Percentiles rank a stretch among this genome's conserved stretches.
These are phyloP conservation scores for Candida sojae DNA, from an alignment of 1,139 yeast species.

Conservation along the genomic window DNA sequence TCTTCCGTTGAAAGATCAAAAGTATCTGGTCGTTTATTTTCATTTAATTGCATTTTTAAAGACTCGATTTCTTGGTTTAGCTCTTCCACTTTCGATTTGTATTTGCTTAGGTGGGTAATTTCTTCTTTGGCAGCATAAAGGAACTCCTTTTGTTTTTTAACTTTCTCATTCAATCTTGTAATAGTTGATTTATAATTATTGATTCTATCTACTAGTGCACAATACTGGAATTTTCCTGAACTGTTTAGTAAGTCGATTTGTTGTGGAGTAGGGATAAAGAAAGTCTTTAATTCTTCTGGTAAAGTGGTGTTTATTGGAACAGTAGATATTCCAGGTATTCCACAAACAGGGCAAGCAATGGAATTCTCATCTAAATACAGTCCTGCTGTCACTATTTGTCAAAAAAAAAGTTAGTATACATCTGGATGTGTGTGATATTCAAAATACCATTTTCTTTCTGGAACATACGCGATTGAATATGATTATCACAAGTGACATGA, in stretches of 20 bases:
- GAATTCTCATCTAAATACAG: not conserved
- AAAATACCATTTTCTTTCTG: too few species aligned
- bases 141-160: conserved; percentile 15
- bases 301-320: conserved; percentile 14
- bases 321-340: conserved; percentile 13
- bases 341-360: conserved; percentile 17
- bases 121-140: conserved; percentile 21
- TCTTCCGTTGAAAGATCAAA: conserved; percentile 9
- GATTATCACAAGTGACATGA: conserved; percentile 23
- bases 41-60: conserved; percentile 7
- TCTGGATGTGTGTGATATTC: not conserved
- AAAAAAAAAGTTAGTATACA: not conserved
- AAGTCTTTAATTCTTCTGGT: conserved; percentile 16
- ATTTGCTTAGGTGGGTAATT: conserved; percentile 14
- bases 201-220: conserved; percentile 15
- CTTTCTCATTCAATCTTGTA: conserved; percentile 13
- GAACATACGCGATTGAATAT: conserved; percentile 17
- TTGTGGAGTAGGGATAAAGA: conserved; percentile 18
- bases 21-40: conserved; percentile 8
- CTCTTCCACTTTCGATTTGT: conserved; percentile 12
- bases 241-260: conserved; percentile 18
- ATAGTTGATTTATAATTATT: conserved; percentile 11
- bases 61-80: conserved; percentile 8
- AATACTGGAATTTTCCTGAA: conserved; percentile 18
- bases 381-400: not conserved